Evolutionary conservation across 2,329 filamentous ascomycete species (phyloP).

Genomic region (Diaporthe australafricana): DNA sequence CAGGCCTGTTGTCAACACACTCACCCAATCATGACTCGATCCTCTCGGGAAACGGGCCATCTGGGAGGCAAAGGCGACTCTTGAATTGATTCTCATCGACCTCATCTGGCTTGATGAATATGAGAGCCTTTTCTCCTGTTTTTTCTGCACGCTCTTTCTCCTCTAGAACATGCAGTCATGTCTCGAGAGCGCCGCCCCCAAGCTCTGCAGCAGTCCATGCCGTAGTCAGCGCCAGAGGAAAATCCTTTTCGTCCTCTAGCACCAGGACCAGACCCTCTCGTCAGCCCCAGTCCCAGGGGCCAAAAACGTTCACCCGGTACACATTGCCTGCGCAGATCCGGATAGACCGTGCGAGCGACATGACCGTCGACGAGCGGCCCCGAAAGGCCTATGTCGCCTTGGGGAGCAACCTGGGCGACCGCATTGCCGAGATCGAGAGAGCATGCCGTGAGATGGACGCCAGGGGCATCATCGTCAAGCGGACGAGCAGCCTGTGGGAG

Average conservation of each 20-base stretch:
- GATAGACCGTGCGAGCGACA: constrained; percentile 43
- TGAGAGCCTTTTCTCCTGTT: constrained; percentile 28
- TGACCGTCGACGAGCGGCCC: constrained; percentile 41
- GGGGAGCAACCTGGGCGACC: constrained; percentile 92
- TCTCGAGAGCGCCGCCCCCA: constrained; percentile 11
- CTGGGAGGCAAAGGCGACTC: constrained; percentile 8
- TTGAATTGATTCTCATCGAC: constrained; percentile 18
- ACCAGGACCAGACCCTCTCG: constrained; percentile 16
- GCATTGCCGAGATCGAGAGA: constrained; percentile 84
- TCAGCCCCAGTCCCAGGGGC: constrained; percentile 20
- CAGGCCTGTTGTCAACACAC: constrained; percentile 3
- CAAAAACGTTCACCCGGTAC: constrained; percentile 35
- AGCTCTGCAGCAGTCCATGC: constrained; percentile 24
- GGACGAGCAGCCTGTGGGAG: constrained; percentile 92
- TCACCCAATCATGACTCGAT: constrained; percentile 27
- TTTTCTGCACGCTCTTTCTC: constrained; percentile 1
- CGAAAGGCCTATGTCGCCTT: constrained; percentile 83
- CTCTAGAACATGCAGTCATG: constrained; percentile 27
- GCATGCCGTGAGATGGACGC: constrained; percentile 83
- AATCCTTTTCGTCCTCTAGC: constrained; percentile 32
- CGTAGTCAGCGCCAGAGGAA: constrained; percentile 27
- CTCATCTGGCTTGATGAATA: constrained; percentile 8
- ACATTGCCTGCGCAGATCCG: constrained; percentile 36
- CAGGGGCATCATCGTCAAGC: constrained; percentile 77
- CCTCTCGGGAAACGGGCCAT: constrained; percentile 20